Conservation (phyloP, 83 land plant genomes). For the Larix sibirica region DNA sequence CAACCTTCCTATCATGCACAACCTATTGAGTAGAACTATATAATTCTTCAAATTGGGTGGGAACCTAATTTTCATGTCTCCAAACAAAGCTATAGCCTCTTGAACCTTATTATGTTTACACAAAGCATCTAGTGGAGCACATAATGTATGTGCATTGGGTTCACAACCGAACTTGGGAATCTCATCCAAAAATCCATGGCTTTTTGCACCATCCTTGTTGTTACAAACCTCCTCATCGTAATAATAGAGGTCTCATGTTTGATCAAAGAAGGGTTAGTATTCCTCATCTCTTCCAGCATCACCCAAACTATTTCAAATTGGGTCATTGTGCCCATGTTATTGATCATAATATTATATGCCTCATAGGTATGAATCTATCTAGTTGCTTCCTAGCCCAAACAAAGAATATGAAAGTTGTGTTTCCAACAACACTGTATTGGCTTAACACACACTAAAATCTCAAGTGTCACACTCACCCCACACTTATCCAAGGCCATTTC, state of each 20-base stretch:
- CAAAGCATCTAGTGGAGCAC: slow-evolving; percentile 63
- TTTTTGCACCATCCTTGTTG: slow-evolving; percentile 55
- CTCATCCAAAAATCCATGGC: slow-evolving; percentile 67
- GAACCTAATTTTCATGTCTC: slow-evolving; percentile 56
- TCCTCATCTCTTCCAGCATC: slow-evolving; percentile 50
- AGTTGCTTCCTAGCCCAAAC: slow-evolving; percentile 51
- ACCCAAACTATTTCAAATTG: slow-evolving; percentile 63
- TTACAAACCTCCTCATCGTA: slow-evolving; percentile 63
- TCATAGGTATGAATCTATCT: slow-evolving; percentile 37
- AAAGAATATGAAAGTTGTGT: slow-evolving; percentile 51
- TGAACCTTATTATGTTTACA: slow-evolving; percentile 59
- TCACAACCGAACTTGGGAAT: slow-evolving; percentile 66
- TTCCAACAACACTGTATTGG: slow-evolving; percentile 57
- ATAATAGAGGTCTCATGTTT: slow-evolving; percentile 42
- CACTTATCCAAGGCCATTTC: slow-evolving; percentile 50
- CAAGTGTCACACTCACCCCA: slow-evolving; percentile 32
- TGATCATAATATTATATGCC: slow-evolving; percentile 36
- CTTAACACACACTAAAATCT: slow-evolving; percentile 46
- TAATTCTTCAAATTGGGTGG: slow-evolving; percentile 54
- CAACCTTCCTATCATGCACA: slow-evolving; percentile 66
- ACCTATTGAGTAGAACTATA: slow-evolving; percentile 58
- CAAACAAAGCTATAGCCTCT: slow-evolving; percentile 60
- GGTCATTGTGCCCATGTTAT: slow-evolving; percentile 39
- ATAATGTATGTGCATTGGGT: slow-evolving; percentile 49
- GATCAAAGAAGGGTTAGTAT: slow-evolving; percentile 33